These are phyloP conservation scores for Cladosporium sp. DNA, from an alignment of 2,329 filamentous ascomycete species.

Conservation along the genomic window DNA sequence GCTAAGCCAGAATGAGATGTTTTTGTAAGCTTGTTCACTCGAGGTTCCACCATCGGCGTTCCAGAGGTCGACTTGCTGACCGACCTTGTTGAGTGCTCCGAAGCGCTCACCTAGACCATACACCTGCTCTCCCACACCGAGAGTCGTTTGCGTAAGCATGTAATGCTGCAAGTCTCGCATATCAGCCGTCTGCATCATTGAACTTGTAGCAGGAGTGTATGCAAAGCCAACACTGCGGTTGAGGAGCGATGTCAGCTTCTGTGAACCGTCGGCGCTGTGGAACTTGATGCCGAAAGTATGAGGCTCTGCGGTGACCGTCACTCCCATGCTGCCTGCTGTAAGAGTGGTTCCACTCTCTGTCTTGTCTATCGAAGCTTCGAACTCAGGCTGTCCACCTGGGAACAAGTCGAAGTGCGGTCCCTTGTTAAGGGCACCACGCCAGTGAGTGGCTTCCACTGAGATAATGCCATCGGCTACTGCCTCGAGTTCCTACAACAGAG, in stretches of 20 bases:
- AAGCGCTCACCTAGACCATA: conserved; percentile 77
- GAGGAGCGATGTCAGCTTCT: conserved; percentile 56
- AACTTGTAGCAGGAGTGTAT: conserved; percentile 55
- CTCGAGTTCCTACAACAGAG: conserved; percentile 48
- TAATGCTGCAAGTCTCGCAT: conserved; percentile 47
- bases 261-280: conserved; percentile 51
- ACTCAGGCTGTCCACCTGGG: conserved; percentile 51
- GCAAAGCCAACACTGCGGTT: conserved; percentile 59
- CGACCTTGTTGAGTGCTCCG: conserved; percentile 73
- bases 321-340: conserved; percentile 53
- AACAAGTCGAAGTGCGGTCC: conserved; percentile 61
- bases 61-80: conserved; percentile 67
- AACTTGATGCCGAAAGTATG: conserved; percentile 60
- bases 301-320: conserved; percentile 50
- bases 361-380: conserved; percentile 44
- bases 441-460: conserved; percentile 60
- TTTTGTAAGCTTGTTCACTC: conserved; percentile 72
- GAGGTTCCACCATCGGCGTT: conserved; percentile 64
- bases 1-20: conserved; percentile 68
- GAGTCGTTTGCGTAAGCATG: conserved; percentile 48
- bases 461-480: conserved; percentile 61
- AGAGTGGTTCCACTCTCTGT: conserved; percentile 51
- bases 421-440: conserved; percentile 53
- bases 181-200: conserved; percentile 55
- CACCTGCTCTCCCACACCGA: conserved; percentile 61